Evolutionary conservation across 495 filamentous ascomycete species (phyloP).

Genomic region (Diplogelasinospora grovesii): DNA sequence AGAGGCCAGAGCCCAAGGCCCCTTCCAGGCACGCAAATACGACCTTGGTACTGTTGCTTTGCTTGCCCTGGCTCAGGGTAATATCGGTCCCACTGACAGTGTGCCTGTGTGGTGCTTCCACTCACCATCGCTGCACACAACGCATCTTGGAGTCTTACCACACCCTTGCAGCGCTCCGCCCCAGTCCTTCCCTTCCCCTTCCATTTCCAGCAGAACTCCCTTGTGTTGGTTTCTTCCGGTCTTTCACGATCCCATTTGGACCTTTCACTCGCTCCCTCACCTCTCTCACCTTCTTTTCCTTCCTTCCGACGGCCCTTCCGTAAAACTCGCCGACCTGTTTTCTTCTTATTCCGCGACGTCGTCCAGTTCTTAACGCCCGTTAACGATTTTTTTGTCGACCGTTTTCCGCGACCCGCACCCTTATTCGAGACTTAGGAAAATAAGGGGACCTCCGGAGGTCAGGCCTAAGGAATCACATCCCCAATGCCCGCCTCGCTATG

Average conservation of each 20-base stretch:
- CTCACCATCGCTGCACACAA: too few relatives aligned
- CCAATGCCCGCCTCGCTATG: slow-evolving; percentile 29
- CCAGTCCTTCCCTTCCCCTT: slow-evolving; percentile 20
- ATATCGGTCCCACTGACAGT: too few relatives aligned
- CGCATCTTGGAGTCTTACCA: slow-evolving; percentile 10
- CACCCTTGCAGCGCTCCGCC: slow-evolving; percentile 29
- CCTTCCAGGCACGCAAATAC: too few relatives aligned
- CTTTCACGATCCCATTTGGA: slow-evolving; percentile 6
- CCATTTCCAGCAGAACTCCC: slow-evolving; percentile 16
- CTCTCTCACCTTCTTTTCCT: slow-evolving; percentile 13
- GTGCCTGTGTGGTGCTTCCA: too few relatives aligned
- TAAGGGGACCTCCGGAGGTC: slow-evolving; percentile 17
- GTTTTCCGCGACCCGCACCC: slow-evolving; percentile 4
- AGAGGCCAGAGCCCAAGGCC: too few relatives aligned
- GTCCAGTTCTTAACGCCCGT: slow-evolving; percentile 16
- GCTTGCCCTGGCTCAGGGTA: too few relatives aligned
- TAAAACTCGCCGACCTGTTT: too few relatives aligned
- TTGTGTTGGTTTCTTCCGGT: slow-evolving; percentile 16
- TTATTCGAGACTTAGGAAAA: slow-evolving; percentile 9
- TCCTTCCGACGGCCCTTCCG: too few relatives aligned
- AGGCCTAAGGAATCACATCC: slow-evolving; percentile 10
- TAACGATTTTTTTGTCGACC: slow-evolving; percentile 6
- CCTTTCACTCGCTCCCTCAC: slow-evolving; percentile 15
- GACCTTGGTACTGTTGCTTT: too few relatives aligned
- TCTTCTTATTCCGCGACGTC: slow-evolving; percentile 24